phyloP scores from a whole-genome alignment of 1,284 basidiomycete species.

The Microbotryum violaceum region DNA sequence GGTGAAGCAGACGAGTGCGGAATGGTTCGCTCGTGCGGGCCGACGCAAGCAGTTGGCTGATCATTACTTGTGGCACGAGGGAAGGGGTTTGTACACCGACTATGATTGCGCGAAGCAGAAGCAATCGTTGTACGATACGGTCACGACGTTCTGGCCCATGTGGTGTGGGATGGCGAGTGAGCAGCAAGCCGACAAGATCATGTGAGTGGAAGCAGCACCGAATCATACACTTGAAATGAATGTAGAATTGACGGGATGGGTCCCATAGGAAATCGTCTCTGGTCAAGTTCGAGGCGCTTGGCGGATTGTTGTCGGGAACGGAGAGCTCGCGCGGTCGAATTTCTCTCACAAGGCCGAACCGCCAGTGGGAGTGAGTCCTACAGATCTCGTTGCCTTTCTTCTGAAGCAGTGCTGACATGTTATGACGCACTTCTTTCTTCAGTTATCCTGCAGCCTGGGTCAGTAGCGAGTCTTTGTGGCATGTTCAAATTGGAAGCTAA shows the following conservation, averaged over 20 bases:
- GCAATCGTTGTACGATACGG: constrained; percentile 90
- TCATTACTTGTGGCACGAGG: constrained; percentile 92
- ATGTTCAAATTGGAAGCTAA: no score
- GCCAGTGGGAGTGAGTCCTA: constrained; percentile 67
- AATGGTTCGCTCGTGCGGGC: constrained; percentile 84
- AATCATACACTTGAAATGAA: no score
- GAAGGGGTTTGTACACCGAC: constrained; percentile 88
- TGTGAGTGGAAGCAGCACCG: constrained; percentile 51
- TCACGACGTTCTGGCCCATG: constrained; percentile 89
- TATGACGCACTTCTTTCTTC: constrained; percentile 45
- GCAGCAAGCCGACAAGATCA: constrained; percentile 83
- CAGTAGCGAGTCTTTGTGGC: constrained; percentile 51
- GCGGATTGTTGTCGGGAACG: constrained; percentile 92
- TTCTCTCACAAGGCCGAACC: constrained; percentile 90
- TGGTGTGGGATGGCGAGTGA: constrained; percentile 97
- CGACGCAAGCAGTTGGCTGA: constrained; percentile 77
- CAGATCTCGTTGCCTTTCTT: not conserved
- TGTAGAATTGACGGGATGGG: no score
- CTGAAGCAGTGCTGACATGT: not conserved
- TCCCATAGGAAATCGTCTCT: constrained; percentile 62
- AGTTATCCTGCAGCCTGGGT: constrained; percentile 53
- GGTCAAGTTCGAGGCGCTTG: constrained; percentile 90
- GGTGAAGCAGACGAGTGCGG: constrained; percentile 61
- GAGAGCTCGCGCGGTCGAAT: constrained; percentile 94
- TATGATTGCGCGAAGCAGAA: constrained; percentile 86